These are phyloP conservation scores for Eutrema yunnanense DNA, from an alignment of 345 rosid genomes.

Conservation along the genomic window DNA sequence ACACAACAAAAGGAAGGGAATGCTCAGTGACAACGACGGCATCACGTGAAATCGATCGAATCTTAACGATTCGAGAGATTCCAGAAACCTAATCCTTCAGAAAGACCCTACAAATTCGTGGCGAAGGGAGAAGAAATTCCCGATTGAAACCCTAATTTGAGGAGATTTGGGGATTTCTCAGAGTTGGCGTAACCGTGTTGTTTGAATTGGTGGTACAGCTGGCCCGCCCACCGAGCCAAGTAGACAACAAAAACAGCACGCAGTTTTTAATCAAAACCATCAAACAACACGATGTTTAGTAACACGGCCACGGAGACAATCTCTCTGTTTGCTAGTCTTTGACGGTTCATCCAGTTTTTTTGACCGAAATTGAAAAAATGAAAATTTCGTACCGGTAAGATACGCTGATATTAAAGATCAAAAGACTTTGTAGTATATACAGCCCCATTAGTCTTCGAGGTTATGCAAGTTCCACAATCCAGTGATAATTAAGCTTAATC, in stretches of 20 bases:
- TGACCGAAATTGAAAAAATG: neutral
- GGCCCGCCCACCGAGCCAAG: neutral
- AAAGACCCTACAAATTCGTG: neutral
- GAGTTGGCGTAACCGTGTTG: neutral
- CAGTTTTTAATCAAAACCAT: neutral
- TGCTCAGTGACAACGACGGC: slow-evolving; percentile 8
- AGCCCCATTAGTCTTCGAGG: neutral
- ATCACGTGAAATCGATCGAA: neutral
- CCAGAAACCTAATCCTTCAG: neutral
- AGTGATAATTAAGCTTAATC: neutral
- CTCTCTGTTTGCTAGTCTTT: neutral
- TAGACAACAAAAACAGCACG: neutral
- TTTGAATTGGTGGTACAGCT: slow-evolving; percentile 14
- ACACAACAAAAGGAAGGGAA: slow-evolving; percentile 1
- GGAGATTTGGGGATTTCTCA: slow-evolving; percentile 17
- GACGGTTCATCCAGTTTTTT: neutral
- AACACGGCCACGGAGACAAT: too few relatives aligned
- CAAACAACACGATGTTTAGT: slow-evolving; percentile 7
- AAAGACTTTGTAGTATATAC: neutral
- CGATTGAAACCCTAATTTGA: slow-evolving; percentile 21
- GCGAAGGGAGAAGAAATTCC: neutral
- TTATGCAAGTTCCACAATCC: neutral
- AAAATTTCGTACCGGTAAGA: neutral
- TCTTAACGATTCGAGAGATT: neutral
- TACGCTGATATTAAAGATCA: neutral